These are phyloP conservation scores for Fusarium praegraminearum DNA, from an alignment of 2,329 filamentous ascomycete genomes.

Conservation along the genomic window DNA sequence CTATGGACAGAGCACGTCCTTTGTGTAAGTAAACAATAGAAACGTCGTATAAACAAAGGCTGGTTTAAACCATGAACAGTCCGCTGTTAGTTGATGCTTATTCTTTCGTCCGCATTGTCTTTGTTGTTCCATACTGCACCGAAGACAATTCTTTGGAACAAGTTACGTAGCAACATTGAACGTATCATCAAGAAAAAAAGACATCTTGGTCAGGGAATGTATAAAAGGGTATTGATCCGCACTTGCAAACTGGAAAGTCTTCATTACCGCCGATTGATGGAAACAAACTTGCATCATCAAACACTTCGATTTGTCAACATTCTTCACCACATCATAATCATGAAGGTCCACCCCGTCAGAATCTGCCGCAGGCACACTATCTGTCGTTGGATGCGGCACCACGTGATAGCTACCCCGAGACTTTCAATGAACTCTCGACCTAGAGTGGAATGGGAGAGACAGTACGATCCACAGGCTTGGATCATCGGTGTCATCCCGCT, in stretches of 20 bases:
- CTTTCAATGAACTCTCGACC: fast-evolving
- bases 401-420: neutral
- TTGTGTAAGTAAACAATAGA: neutral
- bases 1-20: neutral
- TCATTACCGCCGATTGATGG: neutral
- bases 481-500: neutral
- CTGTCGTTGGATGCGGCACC: neutral
- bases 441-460: fast-evolving
- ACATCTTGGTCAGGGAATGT: neutral
- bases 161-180: neutral
- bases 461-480: neutral
- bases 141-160: neutral
- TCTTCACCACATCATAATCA: neutral
- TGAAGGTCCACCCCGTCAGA: neutral
- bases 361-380: neutral
- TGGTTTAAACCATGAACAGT: neutral
- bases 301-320: neutral
- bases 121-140: neutral
- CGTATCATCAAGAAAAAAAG: fast-evolving
- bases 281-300: neutral
- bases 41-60: neutral
- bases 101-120: neutral
- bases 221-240: neutral
- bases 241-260: neutral
- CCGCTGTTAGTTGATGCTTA: neutral